Base-by-base conservation (phyloP, 225 moss, liverwort and hornwort species). In the Sphagnum contortum region DNA sequence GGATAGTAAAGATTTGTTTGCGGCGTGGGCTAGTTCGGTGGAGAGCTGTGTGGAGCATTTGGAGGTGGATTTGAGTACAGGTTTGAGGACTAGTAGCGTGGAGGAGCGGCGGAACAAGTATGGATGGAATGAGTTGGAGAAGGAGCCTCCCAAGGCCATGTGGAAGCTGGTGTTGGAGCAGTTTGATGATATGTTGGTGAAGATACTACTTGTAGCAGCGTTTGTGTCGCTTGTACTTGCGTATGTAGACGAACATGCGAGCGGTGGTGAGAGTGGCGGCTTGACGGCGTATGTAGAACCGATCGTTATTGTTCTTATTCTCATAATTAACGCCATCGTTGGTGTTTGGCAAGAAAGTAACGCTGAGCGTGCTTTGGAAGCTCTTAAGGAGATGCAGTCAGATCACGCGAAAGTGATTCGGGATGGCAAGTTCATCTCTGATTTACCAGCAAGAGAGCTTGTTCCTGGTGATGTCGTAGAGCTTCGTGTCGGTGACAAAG, bases 271-370 rank as follows among this genome's bases (percentile, higher is more conserved):
- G 29, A 29, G 81, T 48, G 74, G 74, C 47, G 89, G 89, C 7
- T 46, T 90, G 45, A 88, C 86, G 7, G 88, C 89, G 5, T 95
- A 88, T 49, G 92, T 92, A 2, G 94, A 95, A 66, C 94, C 94
- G 3, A 74, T 87, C n/a, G 94, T 95, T 8, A 95, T 95, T 61
- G 82, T 95, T 48, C 79, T 85, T 48, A 95, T 95, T 51, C 89
- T 95, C 12, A 75, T 92, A 13, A 71, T 95, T 53, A 95, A 95
- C 67, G 94, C 91, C 51, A 52, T 95, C 6, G 92, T 90, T 12
- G 94, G 94, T 56, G 94, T 95, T 44, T 95, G 94, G 94, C 94
- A 95, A 81, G 94, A 95, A 67, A 91, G 86, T 69, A 95, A 95
- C 69, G 94, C 94, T 3, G 94, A 95, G 69, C 84, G 70, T 72